phyloP scores from a whole-genome alignment of 805 yeast species.

The Tetrapisispora fleetii region DNA sequence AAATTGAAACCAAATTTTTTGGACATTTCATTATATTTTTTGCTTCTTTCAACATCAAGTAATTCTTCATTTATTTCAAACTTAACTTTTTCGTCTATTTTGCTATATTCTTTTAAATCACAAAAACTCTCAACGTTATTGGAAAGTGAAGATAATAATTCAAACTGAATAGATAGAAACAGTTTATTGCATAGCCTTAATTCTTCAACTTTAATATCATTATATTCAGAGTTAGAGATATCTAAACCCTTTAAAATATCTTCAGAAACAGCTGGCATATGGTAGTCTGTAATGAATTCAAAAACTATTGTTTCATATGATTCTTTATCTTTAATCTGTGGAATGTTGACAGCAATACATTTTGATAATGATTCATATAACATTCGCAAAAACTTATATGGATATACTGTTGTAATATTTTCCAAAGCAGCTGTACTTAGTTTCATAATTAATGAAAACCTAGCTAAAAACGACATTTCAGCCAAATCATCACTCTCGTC shows the following conservation, averaged over 20 bases:
- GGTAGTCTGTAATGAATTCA: constrained; percentile 47
- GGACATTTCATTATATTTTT: constrained; percentile 38
- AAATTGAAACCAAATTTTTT: constrained; percentile 56
- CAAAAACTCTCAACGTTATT: constrained; percentile 6
- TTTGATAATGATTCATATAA: constrained; percentile 49
- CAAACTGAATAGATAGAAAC: constrained; percentile 49
- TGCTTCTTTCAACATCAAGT: not conserved
- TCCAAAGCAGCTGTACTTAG: constrained; percentile 26
- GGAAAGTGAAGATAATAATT: constrained; percentile 39
- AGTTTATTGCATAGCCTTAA: constrained; percentile 37
- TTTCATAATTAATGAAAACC: constrained; percentile 36
- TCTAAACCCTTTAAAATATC: constrained; percentile 16
- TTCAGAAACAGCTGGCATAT: constrained; percentile 34
- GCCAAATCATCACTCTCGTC: constrained; percentile 7
- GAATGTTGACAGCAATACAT: constrained; percentile 36
- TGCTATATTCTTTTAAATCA: not conserved
- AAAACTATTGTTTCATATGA: constrained; percentile 50
- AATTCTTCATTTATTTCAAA: not conserved
- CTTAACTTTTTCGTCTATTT: not conserved
- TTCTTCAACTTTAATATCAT: constrained; percentile 44
- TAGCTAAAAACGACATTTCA: constrained; percentile 3
- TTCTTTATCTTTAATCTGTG: constrained; percentile 24
- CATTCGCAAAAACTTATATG: constrained; percentile 71
- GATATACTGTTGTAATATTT: constrained; percentile 57
- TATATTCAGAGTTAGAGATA: constrained; percentile 26